A percentile compares a stretch with the other conserved stretches of the same genome.
phyloP scores from a whole-genome alignment of 495 filamentous ascomycete genomes.

The Hyaloscypha bicolor region DNA sequence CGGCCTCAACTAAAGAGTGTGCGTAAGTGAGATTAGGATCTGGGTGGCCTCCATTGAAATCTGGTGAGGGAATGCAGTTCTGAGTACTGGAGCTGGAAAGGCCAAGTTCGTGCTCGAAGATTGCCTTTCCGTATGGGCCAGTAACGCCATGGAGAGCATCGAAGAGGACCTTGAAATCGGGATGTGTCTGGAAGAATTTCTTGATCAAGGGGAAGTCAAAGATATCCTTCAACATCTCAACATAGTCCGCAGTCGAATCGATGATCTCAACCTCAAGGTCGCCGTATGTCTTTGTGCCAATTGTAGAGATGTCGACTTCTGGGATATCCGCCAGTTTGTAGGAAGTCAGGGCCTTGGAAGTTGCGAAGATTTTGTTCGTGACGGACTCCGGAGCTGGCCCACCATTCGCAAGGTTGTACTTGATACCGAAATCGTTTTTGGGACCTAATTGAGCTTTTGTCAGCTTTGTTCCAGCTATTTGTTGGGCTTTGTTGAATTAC shows the following conservation, averaged over 20 bases:
- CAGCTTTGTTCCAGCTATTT: slow-evolving; percentile 2
- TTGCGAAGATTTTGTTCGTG: slow-evolving; percentile 95
- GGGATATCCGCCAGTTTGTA: slow-evolving; percentile 92
- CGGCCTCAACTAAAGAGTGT: slow-evolving; percentile 89
- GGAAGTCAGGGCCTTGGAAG: slow-evolving; percentile 81
- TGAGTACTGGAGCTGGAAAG: slow-evolving; percentile 76
- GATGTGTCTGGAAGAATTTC: slow-evolving; percentile 79
- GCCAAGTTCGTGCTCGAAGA: slow-evolving; percentile 92
- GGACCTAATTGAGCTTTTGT: slow-evolving; percentile 62
- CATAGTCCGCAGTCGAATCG: slow-evolving; percentile 87
- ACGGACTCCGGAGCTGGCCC: slow-evolving; percentile 93
- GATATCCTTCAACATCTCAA: slow-evolving; percentile 94
- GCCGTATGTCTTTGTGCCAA: slow-evolving; percentile 85
- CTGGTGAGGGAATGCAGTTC: slow-evolving; percentile 88
- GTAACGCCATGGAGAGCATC: slow-evolving; percentile 95
- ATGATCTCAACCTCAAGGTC: slow-evolving; percentile 91
- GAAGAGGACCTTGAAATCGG: slow-evolving; percentile 95
- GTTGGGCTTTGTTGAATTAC: slow-evolving; percentile 34
- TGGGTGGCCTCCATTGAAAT: slow-evolving; percentile 96
- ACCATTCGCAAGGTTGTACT: slow-evolving; percentile 97
- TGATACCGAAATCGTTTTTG: slow-evolving; percentile 95
- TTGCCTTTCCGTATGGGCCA: slow-evolving; percentile 89
- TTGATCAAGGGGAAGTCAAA: slow-evolving; percentile 97
- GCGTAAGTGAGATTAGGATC: slow-evolving; percentile 99
- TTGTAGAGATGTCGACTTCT: slow-evolving; percentile 77